These are phyloP conservation scores for Leccinum subgranulosum DNA, from an alignment of 768 basidiomycete genomes.

Conservation along the genomic window DNA sequence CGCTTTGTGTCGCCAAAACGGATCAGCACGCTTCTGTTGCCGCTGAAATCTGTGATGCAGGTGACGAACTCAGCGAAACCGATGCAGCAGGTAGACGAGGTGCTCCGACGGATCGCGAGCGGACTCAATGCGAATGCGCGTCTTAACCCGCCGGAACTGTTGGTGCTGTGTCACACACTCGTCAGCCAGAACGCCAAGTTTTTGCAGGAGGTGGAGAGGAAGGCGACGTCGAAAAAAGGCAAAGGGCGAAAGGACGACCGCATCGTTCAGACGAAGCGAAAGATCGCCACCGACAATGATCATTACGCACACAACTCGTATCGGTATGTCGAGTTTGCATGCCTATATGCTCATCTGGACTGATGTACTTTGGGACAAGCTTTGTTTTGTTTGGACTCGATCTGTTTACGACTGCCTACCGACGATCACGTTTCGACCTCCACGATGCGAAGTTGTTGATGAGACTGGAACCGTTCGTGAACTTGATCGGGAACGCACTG, in stretches of 20 bases:
- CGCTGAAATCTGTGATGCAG: conserved; percentile 80
- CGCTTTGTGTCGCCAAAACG: conserved; percentile 72
- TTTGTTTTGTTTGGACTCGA: conserved; percentile 93
- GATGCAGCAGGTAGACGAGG: conserved; percentile 85
- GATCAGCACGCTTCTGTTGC: conserved; percentile 72
- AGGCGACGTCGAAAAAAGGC: conserved; percentile 30
- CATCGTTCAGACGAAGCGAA: conserved; percentile 77
- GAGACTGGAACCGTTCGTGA: conserved; percentile 85
- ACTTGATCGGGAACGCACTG: conserved; percentile 85
- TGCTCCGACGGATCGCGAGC: conserved; percentile 74
- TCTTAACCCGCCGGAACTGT: conserved; percentile 63
- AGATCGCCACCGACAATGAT: conserved; percentile 49
- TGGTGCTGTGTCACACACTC: conserved; percentile 84
- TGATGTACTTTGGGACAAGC: conserved; percentile 34
- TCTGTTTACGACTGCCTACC: conserved; percentile 82
- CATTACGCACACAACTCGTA: conserved; percentile 86
- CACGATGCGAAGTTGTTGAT: conserved; percentile 67
- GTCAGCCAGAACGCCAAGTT: conserved; percentile 90
- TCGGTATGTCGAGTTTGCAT: conserved; percentile 47
- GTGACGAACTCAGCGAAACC: conserved; percentile 78
- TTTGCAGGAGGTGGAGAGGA: conserved; percentile 55
- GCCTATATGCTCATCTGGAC: neutral
- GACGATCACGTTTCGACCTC: conserved; percentile 84
- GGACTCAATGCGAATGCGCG: conserved; percentile 83
- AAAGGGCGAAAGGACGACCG: conserved; percentile 46